phyloP scores from a whole-genome alignment of 345 rosid species.

The Moricandia moricandioides region DNA sequence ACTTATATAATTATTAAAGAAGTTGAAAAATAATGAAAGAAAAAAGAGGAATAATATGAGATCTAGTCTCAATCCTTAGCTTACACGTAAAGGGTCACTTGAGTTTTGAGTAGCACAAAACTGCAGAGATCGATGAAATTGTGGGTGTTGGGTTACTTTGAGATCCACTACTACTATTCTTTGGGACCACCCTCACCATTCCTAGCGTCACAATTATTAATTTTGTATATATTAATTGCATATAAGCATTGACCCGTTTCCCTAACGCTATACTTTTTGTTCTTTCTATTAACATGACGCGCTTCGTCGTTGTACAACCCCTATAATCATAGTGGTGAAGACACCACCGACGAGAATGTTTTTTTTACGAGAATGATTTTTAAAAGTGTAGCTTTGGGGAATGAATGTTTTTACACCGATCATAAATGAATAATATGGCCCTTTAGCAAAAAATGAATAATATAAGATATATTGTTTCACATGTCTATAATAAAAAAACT shows the following conservation, averaged over 20 bases:
- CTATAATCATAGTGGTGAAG: neutral
- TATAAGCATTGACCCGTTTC: slow-evolving; percentile 5
- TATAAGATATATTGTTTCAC: neutral
- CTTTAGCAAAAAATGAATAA: neutral
- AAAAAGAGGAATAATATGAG: neutral
- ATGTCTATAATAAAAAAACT: too few species aligned
- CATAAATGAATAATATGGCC: neutral
- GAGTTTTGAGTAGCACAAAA: slow-evolving; percentile 42
- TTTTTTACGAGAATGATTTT: too few species aligned
- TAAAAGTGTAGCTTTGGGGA: neutral
- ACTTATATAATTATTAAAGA: neutral
- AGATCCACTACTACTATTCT: slow-evolving; percentile 30
- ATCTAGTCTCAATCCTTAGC: slow-evolving; percentile 43
- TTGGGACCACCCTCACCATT: slow-evolving; percentile 48
- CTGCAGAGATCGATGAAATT: slow-evolving; percentile 29
- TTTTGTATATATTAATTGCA: neutral
- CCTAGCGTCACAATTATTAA: slow-evolving; percentile 9
- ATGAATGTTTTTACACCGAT: neutral
- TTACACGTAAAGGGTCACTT: slow-evolving; percentile 54
- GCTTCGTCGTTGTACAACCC: neutral
- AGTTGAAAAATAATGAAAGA: neutral
- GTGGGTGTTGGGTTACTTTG: slow-evolving; percentile 42
- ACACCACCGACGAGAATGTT: neutral
- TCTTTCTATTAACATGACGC: neutral
- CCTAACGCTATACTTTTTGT: neutral